Evolutionary conservation across 2,329 filamentous ascomycete genomes (phyloP).

Genomic region (Calonectria honghensis): DNA sequence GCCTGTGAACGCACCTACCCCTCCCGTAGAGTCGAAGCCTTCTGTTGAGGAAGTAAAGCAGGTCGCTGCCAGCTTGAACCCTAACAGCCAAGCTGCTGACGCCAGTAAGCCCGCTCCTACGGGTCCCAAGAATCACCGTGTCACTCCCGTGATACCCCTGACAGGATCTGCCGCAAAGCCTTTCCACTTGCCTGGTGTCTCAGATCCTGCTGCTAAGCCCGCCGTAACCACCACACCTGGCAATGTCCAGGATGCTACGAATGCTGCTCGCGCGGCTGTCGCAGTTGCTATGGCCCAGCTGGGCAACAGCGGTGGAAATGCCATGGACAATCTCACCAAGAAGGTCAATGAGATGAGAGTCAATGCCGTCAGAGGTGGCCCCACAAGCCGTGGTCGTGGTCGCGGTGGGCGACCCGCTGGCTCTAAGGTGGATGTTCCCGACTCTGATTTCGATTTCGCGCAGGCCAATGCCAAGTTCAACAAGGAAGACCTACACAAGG

Average conservation of each 20-base stretch:
- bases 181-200: slow-evolving; percentile 58
- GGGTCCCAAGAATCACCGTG: slow-evolving; percentile 71
- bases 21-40: slow-evolving; percentile 82
- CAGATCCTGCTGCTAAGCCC: slow-evolving; percentile 61
- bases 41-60: slow-evolving; percentile 67
- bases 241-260: slow-evolving; percentile 79
- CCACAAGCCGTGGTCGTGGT: slow-evolving; percentile 70
- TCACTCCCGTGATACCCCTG: slow-evolving; percentile 80
- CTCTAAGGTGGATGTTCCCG: slow-evolving; percentile 89
- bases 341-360: slow-evolving; percentile 87
- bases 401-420: slow-evolving; percentile 67
- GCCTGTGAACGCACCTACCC: slow-evolving; percentile 73
- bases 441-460: slow-evolving; percentile 94
- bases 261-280: slow-evolving; percentile 85
- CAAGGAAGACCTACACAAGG: slow-evolving; percentile 81
- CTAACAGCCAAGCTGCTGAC: slow-evolving; percentile 62
- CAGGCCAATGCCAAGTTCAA: slow-evolving; percentile 69
- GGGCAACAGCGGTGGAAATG: slow-evolving; percentile 64
- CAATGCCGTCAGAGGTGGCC: slow-evolving; percentile 72
- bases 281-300: slow-evolving; percentile 87
- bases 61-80: slow-evolving; percentile 64
- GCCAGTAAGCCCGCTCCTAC: slow-evolving; percentile 65
- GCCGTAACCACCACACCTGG: slow-evolving; percentile 59
- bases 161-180: slow-evolving; percentile 66
- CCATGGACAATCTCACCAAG: slow-evolving; percentile 82